Percentiles rank a stretch among this genome's conserved stretches.
These are phyloP conservation scores for Penicillium sp. DNA, from an alignment of 2,329 filamentous ascomycete genomes.

Conservation along the genomic window DNA sequence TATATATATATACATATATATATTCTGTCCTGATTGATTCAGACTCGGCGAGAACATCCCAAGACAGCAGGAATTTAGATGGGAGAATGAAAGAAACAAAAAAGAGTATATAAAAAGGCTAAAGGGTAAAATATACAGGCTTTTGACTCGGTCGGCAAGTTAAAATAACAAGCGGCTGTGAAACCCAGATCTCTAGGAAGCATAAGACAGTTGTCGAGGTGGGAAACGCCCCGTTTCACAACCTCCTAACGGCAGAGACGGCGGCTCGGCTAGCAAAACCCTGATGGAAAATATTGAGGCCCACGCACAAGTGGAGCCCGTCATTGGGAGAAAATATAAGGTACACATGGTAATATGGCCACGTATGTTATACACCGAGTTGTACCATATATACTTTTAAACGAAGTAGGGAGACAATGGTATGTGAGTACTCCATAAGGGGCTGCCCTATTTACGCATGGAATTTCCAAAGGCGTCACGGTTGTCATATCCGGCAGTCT, in stretches of 20 bases:
- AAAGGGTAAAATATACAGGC: neutral
- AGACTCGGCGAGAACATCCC: neutral
- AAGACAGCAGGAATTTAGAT: neutral
- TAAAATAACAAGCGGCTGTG: slow-evolving; percentile 13
- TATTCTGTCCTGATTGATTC: neutral
- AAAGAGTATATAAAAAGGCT: neutral
- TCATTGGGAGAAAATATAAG: neutral
- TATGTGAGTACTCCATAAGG: neutral
- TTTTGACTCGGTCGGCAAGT: slow-evolving; percentile 8
- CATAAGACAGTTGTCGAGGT: neutral
- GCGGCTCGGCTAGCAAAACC: slow-evolving; percentile 25
- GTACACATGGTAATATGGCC: neutral
- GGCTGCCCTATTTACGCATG: neutral
- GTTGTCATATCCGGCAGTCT: slow-evolving; percentile 2
- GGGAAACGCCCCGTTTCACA: slow-evolving; percentile 15
- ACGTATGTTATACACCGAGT: neutral
- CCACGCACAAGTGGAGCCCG: slow-evolving; percentile 11
- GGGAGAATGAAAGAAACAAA: neutral
- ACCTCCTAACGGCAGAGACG: slow-evolving; percentile 13
- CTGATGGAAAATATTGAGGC: slow-evolving; percentile 6
- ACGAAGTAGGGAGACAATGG: neutral
- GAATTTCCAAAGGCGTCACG: neutral
- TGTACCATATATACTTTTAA: neutral
- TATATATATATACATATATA: too few species aligned
- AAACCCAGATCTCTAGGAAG: slow-evolving; percentile 9